Evolutionary conservation across 345 rosid species (phyloP).

Genomic region (Pistacia integerrima): DNA sequence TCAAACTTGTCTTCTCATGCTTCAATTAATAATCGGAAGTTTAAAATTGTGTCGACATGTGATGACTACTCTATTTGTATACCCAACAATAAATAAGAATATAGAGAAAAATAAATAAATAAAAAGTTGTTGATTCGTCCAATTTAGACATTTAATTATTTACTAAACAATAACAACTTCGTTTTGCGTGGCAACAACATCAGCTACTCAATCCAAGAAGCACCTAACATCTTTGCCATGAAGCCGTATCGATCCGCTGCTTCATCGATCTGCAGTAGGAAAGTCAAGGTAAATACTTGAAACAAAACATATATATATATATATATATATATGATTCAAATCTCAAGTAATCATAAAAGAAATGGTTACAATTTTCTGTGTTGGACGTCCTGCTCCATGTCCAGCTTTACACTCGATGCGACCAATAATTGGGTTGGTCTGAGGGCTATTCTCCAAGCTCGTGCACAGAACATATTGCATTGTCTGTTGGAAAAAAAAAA

Average conservation of each 20-base stretch:
- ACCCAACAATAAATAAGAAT: neutral
- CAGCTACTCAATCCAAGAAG: constrained; percentile 65
- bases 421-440: constrained; percentile 84
- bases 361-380: constrained; percentile 66
- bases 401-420: constrained; percentile 92
- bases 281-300: neutral
- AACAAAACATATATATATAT: neutral
- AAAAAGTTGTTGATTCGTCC: no score
- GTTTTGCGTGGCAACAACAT: neutral
- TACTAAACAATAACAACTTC: no score
- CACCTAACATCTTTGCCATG: constrained; percentile 79
- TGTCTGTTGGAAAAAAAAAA: constrained; percentile 51
- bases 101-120: no score
- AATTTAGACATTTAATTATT: no score
- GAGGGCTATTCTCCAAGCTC: constrained; percentile 79
- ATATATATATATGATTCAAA: neutral
- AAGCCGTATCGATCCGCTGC: constrained; percentile 84
- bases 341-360: neutral
- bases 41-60: no score
- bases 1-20: no score
- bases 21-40: no score
- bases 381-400: constrained; percentile 94
- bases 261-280: constrained; percentile 66
- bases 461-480: constrained; percentile 75
- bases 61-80: no score